Conservation (phyloP, 352 stramenopile genomes). For the Aphanomyces invadans region DNA sequence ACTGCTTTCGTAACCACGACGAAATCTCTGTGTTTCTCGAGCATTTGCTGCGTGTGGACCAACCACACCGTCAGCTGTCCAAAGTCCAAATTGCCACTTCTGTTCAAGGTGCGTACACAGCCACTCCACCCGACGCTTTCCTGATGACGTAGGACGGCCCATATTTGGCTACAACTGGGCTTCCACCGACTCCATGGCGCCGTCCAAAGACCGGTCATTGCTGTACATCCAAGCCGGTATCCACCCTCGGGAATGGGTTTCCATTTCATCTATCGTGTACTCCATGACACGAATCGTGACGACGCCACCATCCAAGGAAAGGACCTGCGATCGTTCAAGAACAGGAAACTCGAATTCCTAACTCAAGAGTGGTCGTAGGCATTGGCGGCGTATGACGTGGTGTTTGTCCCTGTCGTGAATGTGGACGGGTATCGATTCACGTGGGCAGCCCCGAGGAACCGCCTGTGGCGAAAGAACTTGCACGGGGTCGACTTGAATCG, state of each 20-base stretch:
- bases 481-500: slow-evolving; percentile 30
- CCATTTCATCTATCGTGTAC: slow-evolving; percentile 29
- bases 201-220: slow-evolving; percentile 30
- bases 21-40: slow-evolving; percentile 58
- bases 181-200: slow-evolving; percentile 28
- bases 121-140: background rate
- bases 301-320: slow-evolving; percentile 25
- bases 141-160: slow-evolving; percentile 29
- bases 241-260: slow-evolving; percentile 35
- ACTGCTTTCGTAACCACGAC: slow-evolving; percentile 57
- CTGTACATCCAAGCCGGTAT: slow-evolving; percentile 63
- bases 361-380: background rate
- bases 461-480: slow-evolving; percentile 19
- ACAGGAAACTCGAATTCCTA: background rate
- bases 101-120: slow-evolving; percentile 27
- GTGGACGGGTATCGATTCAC: slow-evolving; percentile 32
- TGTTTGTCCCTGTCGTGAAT: slow-evolving; percentile 33
- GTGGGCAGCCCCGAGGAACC: slow-evolving; percentile 9
- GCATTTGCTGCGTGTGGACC: slow-evolving; percentile 29
- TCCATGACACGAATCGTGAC: slow-evolving; percentile 28
- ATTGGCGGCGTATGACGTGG: slow-evolving; percentile 25
- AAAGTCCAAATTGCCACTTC: slow-evolving; percentile 41
- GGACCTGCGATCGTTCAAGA: background rate
- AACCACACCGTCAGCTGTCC: slow-evolving; percentile 45
- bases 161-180: slow-evolving; percentile 60